Base-by-base conservation (phyloP, 768 basidiomycete species). In the Symmetrospora coprosmae region DNA sequence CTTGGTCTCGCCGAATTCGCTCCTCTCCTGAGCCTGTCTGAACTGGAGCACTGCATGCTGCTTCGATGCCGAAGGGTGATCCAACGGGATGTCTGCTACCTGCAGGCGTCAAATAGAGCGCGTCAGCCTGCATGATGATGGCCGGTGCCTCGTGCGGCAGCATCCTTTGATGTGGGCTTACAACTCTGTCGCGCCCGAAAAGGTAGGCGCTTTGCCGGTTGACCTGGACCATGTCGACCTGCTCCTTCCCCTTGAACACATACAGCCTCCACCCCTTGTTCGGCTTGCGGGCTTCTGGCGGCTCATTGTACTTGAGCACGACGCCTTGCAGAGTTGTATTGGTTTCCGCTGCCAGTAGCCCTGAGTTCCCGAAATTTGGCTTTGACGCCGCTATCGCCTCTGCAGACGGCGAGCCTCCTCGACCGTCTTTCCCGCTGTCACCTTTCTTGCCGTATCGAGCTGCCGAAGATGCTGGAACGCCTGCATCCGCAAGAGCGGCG, bases 1-100 rank as follows among this genome's bases (percentile, higher is more conserved):
- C 70, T 87, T 91, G 7, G 79, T 75, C 45, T 76, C 78, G 1
- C 91, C 92, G 61, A 82, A 86, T 71, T 94, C 90, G 68, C 91
- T 85, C 71, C 85, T 86, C 69, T 86, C 84, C 62, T 79, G 80
- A 3, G 96, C 78, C 67, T 85, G 82, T 28, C 94, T 85, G 85
- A 85, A 89, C 74, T 99, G 94, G 31, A 99, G 85, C 2, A 83
- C 94, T 16, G 94, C 90, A 70, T 99, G 94, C 70, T 99, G 94
- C 70, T 99, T 99, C 0, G 94, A 97, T 65, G 88, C 89, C 5
- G 92, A 97, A 2, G 92, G 92, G 70, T 99, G 94, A 61, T 94
- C 89, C 39, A 96, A 75, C 16, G 85, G 78, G 64, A 99, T 88
- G 55, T 79, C 78, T 27, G 72, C 75, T 31, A 78, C 74, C 76